phyloP scores from a whole-genome alignment of 2,329 filamentous ascomycete species.

The Monosporascus sp. region DNA sequence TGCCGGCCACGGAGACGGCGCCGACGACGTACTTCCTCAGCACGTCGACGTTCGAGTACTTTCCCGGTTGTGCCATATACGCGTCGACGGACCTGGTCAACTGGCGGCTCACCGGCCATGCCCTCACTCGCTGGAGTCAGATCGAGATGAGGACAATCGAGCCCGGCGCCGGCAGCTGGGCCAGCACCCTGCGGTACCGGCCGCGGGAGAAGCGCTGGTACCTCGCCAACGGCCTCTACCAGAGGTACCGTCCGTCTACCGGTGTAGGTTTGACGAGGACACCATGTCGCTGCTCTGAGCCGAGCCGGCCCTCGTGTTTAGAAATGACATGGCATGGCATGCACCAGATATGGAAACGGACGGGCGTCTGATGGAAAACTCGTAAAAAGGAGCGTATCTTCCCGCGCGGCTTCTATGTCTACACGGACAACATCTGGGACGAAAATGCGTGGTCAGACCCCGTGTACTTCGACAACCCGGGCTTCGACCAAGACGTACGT shows the following conservation, averaged over 20 bases:
- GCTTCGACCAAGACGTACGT: conserved; percentile 48
- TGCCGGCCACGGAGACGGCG: conserved; percentile 20
- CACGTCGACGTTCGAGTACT: conserved; percentile 59
- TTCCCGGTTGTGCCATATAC: conserved; percentile 57
- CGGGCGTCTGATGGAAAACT: background rate
- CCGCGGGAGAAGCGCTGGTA: conserved; percentile 36
- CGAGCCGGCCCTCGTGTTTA: no score
- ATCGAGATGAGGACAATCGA: conserved; percentile 47
- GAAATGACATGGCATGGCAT: background rate
- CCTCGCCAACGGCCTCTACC: conserved; percentile 39
- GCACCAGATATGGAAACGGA: background rate
- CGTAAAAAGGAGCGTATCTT: conserved; percentile 37
- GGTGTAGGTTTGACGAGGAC: conserved; percentile 14
- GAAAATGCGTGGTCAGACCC: conserved; percentile 47
- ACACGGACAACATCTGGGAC: conserved; percentile 48
- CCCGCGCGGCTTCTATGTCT: conserved; percentile 49
- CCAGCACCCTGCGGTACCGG: conserved; percentile 41
- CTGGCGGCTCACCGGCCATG: conserved; percentile 49
- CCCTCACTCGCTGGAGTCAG: conserved; percentile 44
- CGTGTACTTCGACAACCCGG: conserved; percentile 47
- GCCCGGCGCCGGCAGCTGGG: conserved; percentile 45
- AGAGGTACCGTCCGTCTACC: conserved; percentile 34
- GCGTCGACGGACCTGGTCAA: conserved; percentile 47
- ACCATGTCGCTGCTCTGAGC: no score
- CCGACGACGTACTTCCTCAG: conserved; percentile 47